A percentile compares a stretch with the other conserved stretches of the same genome.
phyloP scores from a whole-genome alignment of 345 rosid genomes.

The Eucalyptus sp. region DNA sequence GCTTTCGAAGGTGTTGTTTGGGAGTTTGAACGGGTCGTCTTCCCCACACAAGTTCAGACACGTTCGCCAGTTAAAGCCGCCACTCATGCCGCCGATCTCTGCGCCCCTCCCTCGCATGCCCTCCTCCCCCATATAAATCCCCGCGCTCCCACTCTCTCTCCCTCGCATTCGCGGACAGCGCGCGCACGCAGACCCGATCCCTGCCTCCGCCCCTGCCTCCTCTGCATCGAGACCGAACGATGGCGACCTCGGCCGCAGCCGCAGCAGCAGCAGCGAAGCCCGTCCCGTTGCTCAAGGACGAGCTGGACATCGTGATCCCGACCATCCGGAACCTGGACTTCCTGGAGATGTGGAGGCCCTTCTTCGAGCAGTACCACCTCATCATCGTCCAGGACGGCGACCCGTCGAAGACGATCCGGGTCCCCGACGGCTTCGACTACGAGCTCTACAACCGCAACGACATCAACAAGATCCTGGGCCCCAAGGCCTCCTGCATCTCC shows the following conservation, averaged over 20 bases:
- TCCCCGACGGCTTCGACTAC: conserved; percentile 87
- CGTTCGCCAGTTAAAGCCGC: not conserved
- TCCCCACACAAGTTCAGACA: not conserved
- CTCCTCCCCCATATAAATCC: not conserved
- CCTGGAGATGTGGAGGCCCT: conserved; percentile 99
- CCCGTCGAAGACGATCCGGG: conserved; percentile 67
- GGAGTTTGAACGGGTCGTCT: not conserved
- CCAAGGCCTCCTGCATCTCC: conserved; percentile 92
- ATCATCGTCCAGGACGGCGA: conserved; percentile 98
- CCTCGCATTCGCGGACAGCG: not conserved
- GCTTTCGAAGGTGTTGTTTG: not conserved
- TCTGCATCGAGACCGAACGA: not conserved
- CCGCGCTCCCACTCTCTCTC: not conserved
- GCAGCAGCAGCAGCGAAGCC: conserved; percentile 17
- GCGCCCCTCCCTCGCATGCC: not conserved
- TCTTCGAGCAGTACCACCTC: conserved; percentile 84
- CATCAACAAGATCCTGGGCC: conserved; percentile 74
- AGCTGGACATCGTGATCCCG: conserved; percentile 91
- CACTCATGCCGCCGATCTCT: not conserved
- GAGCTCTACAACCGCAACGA: conserved; percentile 93
- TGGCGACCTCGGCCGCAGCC: conserved; percentile 46
- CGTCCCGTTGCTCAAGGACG: conserved; percentile 50
- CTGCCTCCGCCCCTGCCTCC: not conserved
- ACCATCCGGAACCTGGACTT: conserved; percentile 90
- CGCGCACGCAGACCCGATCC: not conserved